phyloP scores from a whole-genome alignment of 2,329 filamentous ascomycete genomes.

The Botrytis paeoniae region DNA sequence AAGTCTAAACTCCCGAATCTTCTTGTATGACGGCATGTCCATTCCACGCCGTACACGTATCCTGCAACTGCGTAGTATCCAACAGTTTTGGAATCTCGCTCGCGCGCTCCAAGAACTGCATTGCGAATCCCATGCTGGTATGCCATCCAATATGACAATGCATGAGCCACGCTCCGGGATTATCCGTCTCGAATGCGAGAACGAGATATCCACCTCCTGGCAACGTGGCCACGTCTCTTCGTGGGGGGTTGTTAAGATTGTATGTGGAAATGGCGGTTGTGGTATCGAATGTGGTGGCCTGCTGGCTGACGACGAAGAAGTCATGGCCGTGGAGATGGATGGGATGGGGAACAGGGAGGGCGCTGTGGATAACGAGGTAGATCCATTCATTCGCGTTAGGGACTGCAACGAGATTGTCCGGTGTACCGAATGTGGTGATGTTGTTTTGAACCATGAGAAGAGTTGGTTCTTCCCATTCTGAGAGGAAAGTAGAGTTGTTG shows the following conservation, averaged over 20 bases:
- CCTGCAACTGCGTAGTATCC: constrained; percentile 2
- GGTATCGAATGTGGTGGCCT: constrained; percentile 38
- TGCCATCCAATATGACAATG: constrained; percentile 46
- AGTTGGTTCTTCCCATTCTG: constrained; percentile 49
- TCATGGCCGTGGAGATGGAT: constrained; percentile 51
- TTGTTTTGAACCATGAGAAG: constrained; percentile 38
- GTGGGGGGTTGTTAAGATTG: constrained; percentile 45
- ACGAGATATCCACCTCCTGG: constrained; percentile 26
- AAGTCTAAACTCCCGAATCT: constrained; percentile 22
- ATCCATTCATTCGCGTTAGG: constrained; percentile 34
- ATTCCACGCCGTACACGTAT: constrained; percentile 22
- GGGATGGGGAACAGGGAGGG: constrained; percentile 30
- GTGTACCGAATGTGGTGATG: constrained; percentile 28
- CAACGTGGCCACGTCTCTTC: constrained; percentile 50
- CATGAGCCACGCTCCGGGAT: constrained; percentile 26
- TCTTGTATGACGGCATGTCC: constrained; percentile 13
- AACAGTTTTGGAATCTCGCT: constrained; percentile 28
- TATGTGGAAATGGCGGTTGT: constrained; percentile 29
- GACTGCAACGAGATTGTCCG: constrained; percentile 31
- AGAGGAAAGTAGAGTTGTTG: constrained; percentile 46
- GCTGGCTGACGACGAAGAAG: constrained; percentile 47
- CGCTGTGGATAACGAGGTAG: constrained; percentile 35
- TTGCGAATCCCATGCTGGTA: constrained; percentile 48
- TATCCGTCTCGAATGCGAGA: constrained; percentile 27
- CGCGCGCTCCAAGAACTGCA: constrained; percentile 45